Conservation (phyloP, 1,284 basidiomycete species). For the Leccinum subrobustum region DNA sequence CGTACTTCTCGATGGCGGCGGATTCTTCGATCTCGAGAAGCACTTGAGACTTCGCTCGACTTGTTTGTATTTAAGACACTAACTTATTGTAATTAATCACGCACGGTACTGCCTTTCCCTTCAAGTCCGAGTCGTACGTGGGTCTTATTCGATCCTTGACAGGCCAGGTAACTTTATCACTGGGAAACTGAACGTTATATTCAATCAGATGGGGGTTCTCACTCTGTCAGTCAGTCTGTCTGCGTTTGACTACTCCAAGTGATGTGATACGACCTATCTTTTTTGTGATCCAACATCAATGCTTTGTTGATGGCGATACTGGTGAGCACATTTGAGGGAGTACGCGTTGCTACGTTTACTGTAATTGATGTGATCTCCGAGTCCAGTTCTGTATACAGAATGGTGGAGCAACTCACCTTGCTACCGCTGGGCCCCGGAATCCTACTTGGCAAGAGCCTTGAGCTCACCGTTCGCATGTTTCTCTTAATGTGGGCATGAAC, state of each 20-base stretch:
- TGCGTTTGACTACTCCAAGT: background rate
- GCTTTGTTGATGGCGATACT: slow-evolving; percentile 9
- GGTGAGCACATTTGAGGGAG: slow-evolving; percentile 8
- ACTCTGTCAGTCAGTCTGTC: slow-evolving; percentile 13
- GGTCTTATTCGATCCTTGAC: background rate
- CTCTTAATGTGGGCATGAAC: background rate
- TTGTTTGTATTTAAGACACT: too few relatives aligned
- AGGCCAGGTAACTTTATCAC: slow-evolving; percentile 15
- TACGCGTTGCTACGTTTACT: background rate
- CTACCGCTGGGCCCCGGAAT: slow-evolving; percentile 9
- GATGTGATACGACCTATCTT: background rate
- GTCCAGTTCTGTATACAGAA: slow-evolving; percentile 15
- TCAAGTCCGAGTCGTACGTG: too few relatives aligned
- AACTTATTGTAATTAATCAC: background rate
- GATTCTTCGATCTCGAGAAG: background rate
- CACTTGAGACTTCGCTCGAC: background rate
- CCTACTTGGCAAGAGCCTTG: slow-evolving; percentile 17
- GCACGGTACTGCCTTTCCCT: slow-evolving; percentile 7
- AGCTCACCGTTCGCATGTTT: background rate
- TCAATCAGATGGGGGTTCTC: slow-evolving; percentile 27
- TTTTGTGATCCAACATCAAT: slow-evolving; percentile 10
- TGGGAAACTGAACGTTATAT: slow-evolving; percentile 14
- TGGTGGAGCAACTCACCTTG: background rate
- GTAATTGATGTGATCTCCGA: background rate
- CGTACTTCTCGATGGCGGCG: background rate